Evolutionary conservation across 352 stramenopile genomes (phyloP).

Genomic region (Pythium phragmiticola): DNA sequence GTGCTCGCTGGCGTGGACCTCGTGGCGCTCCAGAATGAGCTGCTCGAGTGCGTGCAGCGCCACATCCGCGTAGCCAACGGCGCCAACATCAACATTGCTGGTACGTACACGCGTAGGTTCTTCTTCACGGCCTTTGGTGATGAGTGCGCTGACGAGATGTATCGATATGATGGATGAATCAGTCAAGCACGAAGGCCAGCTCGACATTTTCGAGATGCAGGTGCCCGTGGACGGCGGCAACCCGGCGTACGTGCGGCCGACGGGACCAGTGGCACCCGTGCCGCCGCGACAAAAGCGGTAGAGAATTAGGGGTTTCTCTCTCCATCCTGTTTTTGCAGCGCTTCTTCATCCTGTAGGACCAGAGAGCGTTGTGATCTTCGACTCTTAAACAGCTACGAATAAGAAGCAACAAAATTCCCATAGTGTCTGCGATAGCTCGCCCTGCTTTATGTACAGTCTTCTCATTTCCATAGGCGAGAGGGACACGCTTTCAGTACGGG

Average conservation of each 20-base stretch:
- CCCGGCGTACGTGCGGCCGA: constrained; percentile 26
- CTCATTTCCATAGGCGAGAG: neutral
- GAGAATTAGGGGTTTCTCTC: too few species aligned
- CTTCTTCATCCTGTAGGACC: too few species aligned
- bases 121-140: too few species aligned
- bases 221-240: constrained; percentile 74
- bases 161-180: neutral
- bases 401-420: too few species aligned
- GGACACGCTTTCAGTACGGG: constrained; percentile 47
- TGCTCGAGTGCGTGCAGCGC: constrained; percentile 84
- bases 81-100: constrained; percentile 89
- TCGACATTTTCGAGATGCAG: constrained; percentile 92
- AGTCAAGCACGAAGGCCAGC: constrained; percentile 86
- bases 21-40: constrained; percentile 70
- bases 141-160: too few species aligned
- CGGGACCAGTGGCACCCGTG: neutral
- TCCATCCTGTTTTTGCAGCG: too few species aligned
- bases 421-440: too few species aligned
- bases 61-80: constrained; percentile 85
- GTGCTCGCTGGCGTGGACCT: constrained; percentile 84
- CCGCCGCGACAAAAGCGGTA: constrained; percentile 28
- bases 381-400: too few species aligned
- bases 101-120: constrained; percentile 27
- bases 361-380: too few species aligned
- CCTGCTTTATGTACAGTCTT: too few species aligned